Base-by-base conservation (phyloP, 257 asterid genomes). In the Eucommia ulmoides region DNA sequence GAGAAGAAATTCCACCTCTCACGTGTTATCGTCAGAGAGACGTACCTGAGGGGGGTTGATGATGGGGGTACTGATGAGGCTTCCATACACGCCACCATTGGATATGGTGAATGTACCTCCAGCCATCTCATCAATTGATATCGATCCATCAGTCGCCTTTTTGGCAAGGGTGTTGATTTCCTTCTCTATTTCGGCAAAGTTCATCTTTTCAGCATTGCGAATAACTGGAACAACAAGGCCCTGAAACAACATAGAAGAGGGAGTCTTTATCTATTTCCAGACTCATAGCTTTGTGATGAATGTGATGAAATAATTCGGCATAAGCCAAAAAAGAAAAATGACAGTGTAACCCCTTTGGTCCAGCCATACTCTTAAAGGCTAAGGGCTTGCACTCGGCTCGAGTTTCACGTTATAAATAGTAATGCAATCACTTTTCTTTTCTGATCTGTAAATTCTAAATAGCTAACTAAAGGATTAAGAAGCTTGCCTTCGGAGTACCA, bases 91-190 rank as follows among this genome's bases (percentile, higher is more conserved):
- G 45, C 98, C 98, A 46, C 98, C 99, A 44, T 91, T 91, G 24
- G 98, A 91, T 55, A 91, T 91, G 46, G 98, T 91, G 67, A 91
- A 86, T 8, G 96, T 69, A 33, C 95, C 95, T 19, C 98, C 96
- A 20, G 96, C 96, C 96, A 91, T 91, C 75, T 91, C 98, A 53
- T 91, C 98, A 62, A 91, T 91, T 41, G 99, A 91, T 55, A 91
- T 77, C 5, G 89, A 78, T 65, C 99, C 99, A 49, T 71, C 81
- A 64, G 8, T 78, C 60, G 98, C 96, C 81, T 77, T 91, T 70
- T 91, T 86, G 14, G 95, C 98, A 55, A 91, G 87, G 14, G 67
- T 60, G 66, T 91, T 91, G 5, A 91, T 91, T 62, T 65, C 82
- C 73, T 91, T 91, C 58, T 91, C 98, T 47, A 91, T 88, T 71